Evolutionary conservation across 805 yeast genomes (phyloP).

Genomic region (Cyberlindnera sargentensis): DNA sequence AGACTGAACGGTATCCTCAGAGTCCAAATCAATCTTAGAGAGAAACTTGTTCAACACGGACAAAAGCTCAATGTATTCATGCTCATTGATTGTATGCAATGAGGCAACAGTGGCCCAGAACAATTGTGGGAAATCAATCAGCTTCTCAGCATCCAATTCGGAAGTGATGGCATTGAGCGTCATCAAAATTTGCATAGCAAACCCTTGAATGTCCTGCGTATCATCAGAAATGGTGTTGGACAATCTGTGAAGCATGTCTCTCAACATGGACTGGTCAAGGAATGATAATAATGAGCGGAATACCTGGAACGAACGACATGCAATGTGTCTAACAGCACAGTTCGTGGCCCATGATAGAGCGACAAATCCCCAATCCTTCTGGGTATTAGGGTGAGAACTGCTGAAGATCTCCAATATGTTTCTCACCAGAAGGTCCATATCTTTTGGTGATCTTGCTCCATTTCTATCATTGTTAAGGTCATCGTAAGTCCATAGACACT

Average conservation of each 20-base stretch:
- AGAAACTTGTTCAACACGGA: constrained; percentile 78
- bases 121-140: constrained; percentile 84
- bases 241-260: constrained; percentile 88
- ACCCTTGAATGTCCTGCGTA: constrained; percentile 86
- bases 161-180: constrained; percentile 90
- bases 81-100: constrained; percentile 82
- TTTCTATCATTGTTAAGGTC: constrained; percentile 69
- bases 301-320: constrained; percentile 92
- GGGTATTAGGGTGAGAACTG: constrained; percentile 43
- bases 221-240: constrained; percentile 92
- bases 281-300: constrained; percentile 79
- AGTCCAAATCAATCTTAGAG: constrained; percentile 78
- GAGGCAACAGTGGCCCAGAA: constrained; percentile 96
- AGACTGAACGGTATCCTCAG: constrained; percentile 79
- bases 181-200: constrained; percentile 95
- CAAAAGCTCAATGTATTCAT: constrained; percentile 82
- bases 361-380: constrained; percentile 76
- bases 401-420: constrained; percentile 52
- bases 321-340: constrained; percentile 94
- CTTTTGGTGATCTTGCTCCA: constrained; percentile 79
- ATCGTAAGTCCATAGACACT: constrained; percentile 73
- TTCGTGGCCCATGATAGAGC: constrained; percentile 94
- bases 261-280: constrained; percentile 80
- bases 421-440: constrained; percentile 72
- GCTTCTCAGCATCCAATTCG: constrained; percentile 67